Conservation (phyloP, 768 basidiomycete species). For the Suillus subaureus region DNA sequence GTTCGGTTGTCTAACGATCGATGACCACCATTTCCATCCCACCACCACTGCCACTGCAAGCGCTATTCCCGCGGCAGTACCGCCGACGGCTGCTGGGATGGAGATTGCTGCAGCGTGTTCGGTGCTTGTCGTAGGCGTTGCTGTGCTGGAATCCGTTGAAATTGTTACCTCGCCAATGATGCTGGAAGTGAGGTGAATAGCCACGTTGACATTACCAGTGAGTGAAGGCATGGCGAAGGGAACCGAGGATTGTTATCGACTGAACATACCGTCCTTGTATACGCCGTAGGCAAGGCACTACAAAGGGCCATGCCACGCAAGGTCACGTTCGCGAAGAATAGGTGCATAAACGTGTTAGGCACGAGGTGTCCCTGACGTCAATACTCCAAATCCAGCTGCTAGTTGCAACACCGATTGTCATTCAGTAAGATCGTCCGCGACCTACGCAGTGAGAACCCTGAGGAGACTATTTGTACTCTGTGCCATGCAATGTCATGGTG, state of each 20-base stretch:
- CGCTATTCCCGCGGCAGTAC: constrained; percentile 47
- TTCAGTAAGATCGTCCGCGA: neutral
- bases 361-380: neutral
- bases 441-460: neutral
- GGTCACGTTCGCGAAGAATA: neutral
- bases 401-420: neutral
- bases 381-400: neutral
- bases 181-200: neutral
- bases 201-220: neutral
- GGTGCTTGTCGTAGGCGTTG: neutral
- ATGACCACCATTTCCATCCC: constrained; percentile 51
- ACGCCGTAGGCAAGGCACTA: neutral
- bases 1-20: neutral
- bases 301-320: neutral
- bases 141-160: neutral
- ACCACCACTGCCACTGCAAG: constrained; percentile 46
- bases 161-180: neutral
- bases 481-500: neutral
- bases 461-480: neutral
- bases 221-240: constrained; percentile 3
- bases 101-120: constrained; percentile 33
- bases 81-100: constrained; percentile 53
- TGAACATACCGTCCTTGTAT: neutral
- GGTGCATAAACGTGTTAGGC: neutral
- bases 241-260: neutral